Base-by-base conservation (phyloP, 768 basidiomycete genomes). In the Coprinopsis marcescibilis region DNA sequence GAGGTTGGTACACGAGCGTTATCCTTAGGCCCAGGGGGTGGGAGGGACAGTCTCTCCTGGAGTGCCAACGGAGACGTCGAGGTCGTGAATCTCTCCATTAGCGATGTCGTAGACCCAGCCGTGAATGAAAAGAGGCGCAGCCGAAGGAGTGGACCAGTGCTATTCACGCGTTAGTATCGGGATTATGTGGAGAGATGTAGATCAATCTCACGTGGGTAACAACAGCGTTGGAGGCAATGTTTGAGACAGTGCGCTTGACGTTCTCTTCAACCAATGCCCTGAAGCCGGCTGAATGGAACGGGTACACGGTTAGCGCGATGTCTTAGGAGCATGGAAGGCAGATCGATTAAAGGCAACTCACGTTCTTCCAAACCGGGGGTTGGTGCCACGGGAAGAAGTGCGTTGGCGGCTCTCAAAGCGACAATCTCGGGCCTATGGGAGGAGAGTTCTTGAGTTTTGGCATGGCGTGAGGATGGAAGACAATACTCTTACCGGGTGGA, bases 81-180 rank as follows among this genome's bases (percentile, higher is more conserved):
- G 59, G 52, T 81, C 76, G 33, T 58, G 56, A 39, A 82, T 58
- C 25, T 63, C 57, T 4, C 80, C 79, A 29, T 64, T 72, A 51
- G 70, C 72, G 45, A 81, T 65, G 42, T 80, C 72, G 49, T 79
- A 80, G 25, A 81, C 72, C 75, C 75, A 80, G 4, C 80, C 80
- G 34, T 81, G 78, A 4, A 82, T 57, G 49, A 60, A 67, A 2
- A 68, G 58, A 13, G 60, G 55, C 15, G 54, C 44, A 12, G 48
- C 23, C 23, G 33, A 21, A 2, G 57, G 43, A 32, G 8, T 8
- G 30, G 8, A n/a, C 8, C n/a, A 32, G 30, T 32, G 30, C 30
- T 27, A 46, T 55, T 10, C 36, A 56, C 30, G 54, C 53, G 24
- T 48, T 55, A 26, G 41, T n/a, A 32, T 8, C 8, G 8, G n/a